Percentiles rank a stretch among this genome's conserved stretches.
phyloP scores from a whole-genome alignment of 257 asterid genomes.

The Leptodermis oblonga region DNA sequence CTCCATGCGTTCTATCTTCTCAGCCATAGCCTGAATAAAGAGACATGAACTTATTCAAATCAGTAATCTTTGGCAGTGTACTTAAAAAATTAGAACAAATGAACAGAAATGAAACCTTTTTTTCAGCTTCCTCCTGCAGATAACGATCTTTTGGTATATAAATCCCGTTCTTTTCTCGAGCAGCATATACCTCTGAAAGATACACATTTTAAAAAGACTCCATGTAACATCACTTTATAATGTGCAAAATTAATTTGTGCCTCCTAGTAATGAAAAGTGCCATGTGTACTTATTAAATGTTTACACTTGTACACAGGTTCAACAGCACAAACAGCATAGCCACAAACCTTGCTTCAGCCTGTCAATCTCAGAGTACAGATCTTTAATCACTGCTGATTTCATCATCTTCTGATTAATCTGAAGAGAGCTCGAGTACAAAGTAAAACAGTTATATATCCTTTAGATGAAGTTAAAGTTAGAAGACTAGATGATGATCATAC shows the following conservation, averaged over 20 bases:
- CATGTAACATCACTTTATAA: conserved; percentile 1
- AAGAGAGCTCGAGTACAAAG: conserved; percentile 16
- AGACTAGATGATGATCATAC: conserved; percentile 8
- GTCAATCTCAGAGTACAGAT: conserved; percentile 54
- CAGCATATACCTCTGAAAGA: conserved; percentile 90
- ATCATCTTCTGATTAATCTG: conserved; percentile 91
- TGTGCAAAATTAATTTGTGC: background rate
- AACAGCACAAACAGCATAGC: conserved; percentile 4
- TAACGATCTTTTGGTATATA: conserved; percentile 95
- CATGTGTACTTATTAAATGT: background rate
- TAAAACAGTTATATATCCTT: conserved; percentile 2
- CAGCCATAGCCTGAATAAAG: conserved; percentile 76
- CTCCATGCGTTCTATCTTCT: conserved; percentile 93
- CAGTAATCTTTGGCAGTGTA: conserved; percentile 13
- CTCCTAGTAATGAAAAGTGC: background rate
- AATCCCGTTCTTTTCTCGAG: conserved; percentile 96
- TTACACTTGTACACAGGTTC: background rate
- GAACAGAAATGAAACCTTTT: conserved; percentile 52
- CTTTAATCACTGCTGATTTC: conserved; percentile 47
- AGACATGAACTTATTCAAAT: conserved; percentile 5
- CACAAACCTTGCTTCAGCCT: conserved; percentile 88
- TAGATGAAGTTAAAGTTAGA: conserved; percentile 16
- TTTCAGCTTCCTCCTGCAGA: conserved; percentile 99
- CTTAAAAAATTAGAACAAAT: conserved; percentile 11
- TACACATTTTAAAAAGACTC: conserved; percentile 9